These are phyloP conservation scores for Podosphaera fusca DNA, from an alignment of 2,329 filamentous ascomycete genomes.

Conservation along the genomic window DNA sequence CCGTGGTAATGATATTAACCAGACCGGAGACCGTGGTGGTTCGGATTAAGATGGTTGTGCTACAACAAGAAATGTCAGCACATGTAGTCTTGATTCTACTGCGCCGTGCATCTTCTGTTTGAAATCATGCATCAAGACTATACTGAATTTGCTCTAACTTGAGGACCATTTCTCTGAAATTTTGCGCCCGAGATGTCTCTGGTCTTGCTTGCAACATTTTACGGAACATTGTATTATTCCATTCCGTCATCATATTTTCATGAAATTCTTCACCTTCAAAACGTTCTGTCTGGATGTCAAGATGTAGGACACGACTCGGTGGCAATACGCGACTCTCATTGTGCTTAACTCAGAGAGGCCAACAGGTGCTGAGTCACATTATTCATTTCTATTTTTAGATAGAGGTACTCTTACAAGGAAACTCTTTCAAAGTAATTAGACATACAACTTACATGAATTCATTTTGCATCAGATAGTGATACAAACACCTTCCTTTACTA, in stretches of 20 bases:
- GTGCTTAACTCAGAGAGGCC: no score
- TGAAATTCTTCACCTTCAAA: background rate
- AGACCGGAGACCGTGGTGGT: background rate
- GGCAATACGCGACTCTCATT: no score
- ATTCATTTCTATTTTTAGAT: no score
- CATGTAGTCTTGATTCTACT: background rate
- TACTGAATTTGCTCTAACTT: background rate
- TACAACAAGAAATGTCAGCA: background rate
- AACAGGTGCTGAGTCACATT: no score
- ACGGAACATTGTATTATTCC: background rate
- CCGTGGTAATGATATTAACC: background rate
- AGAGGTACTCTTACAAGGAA: no score
- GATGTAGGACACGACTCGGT: no score
- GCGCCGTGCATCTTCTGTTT: background rate
- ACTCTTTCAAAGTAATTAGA: no score
- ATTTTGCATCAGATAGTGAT: no score
- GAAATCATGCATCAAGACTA: background rate
- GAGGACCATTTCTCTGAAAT: background rate
- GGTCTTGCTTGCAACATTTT: background rate
- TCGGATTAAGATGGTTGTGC: background rate
- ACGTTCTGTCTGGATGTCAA: no score
- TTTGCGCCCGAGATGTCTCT: background rate
- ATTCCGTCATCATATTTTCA: background rate
- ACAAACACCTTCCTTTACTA: background rate
- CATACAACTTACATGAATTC: no score